These are phyloP conservation scores for Globisporangium acanthophoron DNA, from an alignment of 352 stramenopile genomes.

Conservation along the genomic window DNA sequence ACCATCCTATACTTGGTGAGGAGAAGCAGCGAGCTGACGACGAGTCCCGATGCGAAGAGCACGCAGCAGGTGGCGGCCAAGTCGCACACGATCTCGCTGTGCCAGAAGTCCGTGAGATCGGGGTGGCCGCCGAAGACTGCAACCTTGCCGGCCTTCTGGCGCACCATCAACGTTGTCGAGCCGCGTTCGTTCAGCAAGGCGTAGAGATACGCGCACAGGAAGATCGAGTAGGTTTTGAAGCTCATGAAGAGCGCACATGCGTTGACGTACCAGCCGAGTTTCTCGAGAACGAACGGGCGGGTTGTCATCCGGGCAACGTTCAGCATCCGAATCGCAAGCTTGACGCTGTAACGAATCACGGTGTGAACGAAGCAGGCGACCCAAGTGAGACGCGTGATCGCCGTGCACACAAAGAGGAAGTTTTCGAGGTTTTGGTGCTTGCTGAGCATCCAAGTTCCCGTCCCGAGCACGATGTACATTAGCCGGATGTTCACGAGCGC, in stretches of 20 bases:
- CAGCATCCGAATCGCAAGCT: slow-evolving; percentile 17
- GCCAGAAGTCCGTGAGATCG: slow-evolving; percentile 35
- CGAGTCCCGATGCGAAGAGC: slow-evolving; percentile 17
- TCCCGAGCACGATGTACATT: slow-evolving; percentile 36
- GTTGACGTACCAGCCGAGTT: slow-evolving; percentile 43
- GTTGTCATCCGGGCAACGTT: slow-evolving; percentile 18
- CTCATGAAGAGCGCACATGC: slow-evolving; percentile 34
- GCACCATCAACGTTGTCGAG: slow-evolving; percentile 40
- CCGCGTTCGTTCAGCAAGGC: slow-evolving; percentile 26
- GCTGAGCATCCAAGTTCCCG: slow-evolving; percentile 47
- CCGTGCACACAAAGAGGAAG: slow-evolving; percentile 46
- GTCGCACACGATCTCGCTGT: slow-evolving; percentile 50
- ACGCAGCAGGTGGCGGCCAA: slow-evolving; percentile 27
- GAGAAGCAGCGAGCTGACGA: slow-evolving; percentile 22
- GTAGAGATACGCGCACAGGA: slow-evolving; percentile 35
- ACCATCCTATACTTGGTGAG: slow-evolving; percentile 30
- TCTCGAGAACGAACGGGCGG: slow-evolving; percentile 7
- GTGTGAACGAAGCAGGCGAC: slow-evolving; percentile 44
- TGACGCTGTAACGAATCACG: slow-evolving; percentile 18
- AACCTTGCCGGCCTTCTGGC: slow-evolving; percentile 17
- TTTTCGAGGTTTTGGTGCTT: slow-evolving; percentile 35
- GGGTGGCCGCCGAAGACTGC: slow-evolving; percentile 31
- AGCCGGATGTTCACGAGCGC: slow-evolving; percentile 30
- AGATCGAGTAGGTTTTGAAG: slow-evolving; percentile 48
- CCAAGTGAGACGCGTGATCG: slow-evolving; percentile 43